These are phyloP conservation scores for Lipomyces anomalus DNA, from an alignment of 805 yeast genomes.

Conservation along the genomic window DNA sequence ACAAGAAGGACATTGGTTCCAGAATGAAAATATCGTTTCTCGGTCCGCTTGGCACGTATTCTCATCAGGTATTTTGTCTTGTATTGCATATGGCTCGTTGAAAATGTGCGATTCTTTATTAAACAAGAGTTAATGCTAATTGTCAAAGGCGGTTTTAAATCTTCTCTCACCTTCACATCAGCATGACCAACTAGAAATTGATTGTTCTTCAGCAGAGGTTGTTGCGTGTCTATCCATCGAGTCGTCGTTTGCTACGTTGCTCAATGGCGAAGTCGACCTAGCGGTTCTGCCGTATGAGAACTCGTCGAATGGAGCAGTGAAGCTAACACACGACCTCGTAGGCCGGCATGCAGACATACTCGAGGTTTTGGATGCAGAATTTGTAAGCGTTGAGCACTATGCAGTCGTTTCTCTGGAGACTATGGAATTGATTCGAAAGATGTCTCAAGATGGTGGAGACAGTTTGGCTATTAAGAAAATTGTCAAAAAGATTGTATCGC, in stretches of 20 bases:
- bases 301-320: constrained; percentile 92
- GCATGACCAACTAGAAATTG: neutral
- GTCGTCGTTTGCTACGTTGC: constrained; percentile 58
- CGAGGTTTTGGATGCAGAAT: constrained; percentile 75
- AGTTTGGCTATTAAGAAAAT: constrained; percentile 55
- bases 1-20: too few species aligned
- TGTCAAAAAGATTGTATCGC: constrained; percentile 69
- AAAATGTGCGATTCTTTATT: neutral
- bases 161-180: neutral
- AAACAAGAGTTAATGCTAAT: neutral
- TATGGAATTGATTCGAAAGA: constrained; percentile 1
- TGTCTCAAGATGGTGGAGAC: constrained; percentile 28
- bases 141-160: neutral
- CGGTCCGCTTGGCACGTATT: constrained; percentile 91
- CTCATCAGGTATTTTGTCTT: constrained; percentile 59
- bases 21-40: constrained; percentile 52
- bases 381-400: constrained; percentile 77
- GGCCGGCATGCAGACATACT: too few species aligned
- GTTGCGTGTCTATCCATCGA: constrained; percentile 43
- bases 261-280: constrained; percentile 47
- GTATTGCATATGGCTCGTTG: neutral
- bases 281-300: constrained; percentile 89
- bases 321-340: constrained; percentile 74
- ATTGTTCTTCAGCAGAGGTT: constrained; percentile 13
- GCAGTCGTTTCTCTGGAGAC: constrained; percentile 40